These are phyloP conservation scores for Linnemannia elongata DNA, from an alignment of 192 early-diverging fungal genomes.

Conservation along the genomic window DNA sequence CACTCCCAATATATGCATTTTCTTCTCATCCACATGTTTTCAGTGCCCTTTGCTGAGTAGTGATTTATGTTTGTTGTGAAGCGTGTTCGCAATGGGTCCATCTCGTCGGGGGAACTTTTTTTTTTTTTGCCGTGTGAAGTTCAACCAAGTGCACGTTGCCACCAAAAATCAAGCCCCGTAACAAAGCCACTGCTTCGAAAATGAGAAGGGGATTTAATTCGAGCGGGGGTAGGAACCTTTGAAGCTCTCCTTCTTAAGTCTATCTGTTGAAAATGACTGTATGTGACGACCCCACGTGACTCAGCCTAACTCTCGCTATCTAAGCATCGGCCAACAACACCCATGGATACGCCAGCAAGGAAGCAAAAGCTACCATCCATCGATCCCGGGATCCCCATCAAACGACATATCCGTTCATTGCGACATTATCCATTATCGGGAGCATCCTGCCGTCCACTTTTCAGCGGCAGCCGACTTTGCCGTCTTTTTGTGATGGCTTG, in stretches of 20 bases:
- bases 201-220: not conserved
- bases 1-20: not conserved
- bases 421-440: not conserved
- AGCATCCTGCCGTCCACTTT: not conserved
- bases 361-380: not conserved
- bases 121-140: no score
- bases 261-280: slow-evolving; percentile 13
- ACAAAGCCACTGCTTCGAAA: not conserved
- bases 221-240: slow-evolving; percentile 1
- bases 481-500: not conserved
- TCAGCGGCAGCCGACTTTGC: not conserved
- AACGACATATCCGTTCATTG: not conserved
- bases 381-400: not conserved
- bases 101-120: no score
- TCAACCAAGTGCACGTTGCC: not conserved
- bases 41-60: no score
- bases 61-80: no score
- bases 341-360: not conserved
- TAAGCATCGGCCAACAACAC: not conserved
- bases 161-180: not conserved
- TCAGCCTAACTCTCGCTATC: not conserved
- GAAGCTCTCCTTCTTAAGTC: slow-evolving; percentile 12
- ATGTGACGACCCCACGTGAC: slow-evolving; percentile 8
- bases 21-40: not conserved
- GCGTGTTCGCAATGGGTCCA: no score